Percentiles rank a stretch among this genome's conserved stretches.
Evolutionary conservation across 306 rosid genomes (phyloP).

Genomic region (Senna tora): DNA sequence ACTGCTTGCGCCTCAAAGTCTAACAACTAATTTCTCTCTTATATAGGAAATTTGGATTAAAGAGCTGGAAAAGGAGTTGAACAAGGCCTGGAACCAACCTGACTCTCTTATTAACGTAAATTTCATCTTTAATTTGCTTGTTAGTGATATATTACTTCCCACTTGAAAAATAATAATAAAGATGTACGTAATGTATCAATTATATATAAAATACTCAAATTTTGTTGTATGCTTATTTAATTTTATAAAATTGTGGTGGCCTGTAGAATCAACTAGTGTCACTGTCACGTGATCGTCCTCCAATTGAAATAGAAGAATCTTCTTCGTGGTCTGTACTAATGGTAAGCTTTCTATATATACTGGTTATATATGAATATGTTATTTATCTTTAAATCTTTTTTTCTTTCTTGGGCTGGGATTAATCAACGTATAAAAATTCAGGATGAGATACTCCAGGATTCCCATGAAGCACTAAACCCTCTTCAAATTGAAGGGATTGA

Average conservation of each 20-base stretch:
- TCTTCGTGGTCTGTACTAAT: background rate
- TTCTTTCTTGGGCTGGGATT: no score
- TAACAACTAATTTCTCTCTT: no score
- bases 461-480: background rate
- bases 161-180: no score
- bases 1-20: background rate
- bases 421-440: no score
- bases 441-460: background rate
- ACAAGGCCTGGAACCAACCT: background rate
- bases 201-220: no score
- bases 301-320: background rate
- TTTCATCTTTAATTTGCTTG: background rate
- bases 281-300: background rate
- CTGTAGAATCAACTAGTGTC: background rate
- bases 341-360: constrained; percentile 14
- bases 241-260: background rate
- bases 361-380: background rate
- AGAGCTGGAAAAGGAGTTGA: background rate
- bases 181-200: no score
- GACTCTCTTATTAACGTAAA: background rate
- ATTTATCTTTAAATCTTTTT: background rate
- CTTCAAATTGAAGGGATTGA: background rate
- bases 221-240: no score
- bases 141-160: no score
- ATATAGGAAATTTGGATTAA: background rate